phyloP scores from a whole-genome alignment of 2,329 filamentous ascomycete species.

The Fusarium anguioides region DNA sequence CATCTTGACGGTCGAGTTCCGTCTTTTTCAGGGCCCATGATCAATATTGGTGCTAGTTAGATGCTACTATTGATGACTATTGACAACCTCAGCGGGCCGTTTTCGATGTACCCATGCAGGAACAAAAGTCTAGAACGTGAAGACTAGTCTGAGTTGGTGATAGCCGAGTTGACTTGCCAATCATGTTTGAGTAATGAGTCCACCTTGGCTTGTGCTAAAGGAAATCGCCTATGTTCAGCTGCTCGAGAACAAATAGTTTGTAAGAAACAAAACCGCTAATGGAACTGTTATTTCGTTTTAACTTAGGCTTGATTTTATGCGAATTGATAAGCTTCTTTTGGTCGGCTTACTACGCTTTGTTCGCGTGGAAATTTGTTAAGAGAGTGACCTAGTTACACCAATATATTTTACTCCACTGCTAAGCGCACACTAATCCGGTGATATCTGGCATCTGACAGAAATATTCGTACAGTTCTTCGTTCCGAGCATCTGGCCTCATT shows the following conservation, averaged over 20 bases:
- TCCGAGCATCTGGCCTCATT: too few relatives aligned
- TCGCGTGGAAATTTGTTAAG: too few relatives aligned
- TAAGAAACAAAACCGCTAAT: accelerated
- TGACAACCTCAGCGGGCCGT: not conserved
- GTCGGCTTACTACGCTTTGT: too few relatives aligned
- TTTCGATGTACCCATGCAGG: not conserved
- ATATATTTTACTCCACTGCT: too few relatives aligned
- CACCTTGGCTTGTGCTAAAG: not conserved
- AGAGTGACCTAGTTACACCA: too few relatives aligned
- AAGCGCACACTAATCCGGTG: too few relatives aligned
- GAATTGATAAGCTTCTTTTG: too few relatives aligned
- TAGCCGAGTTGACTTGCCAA: accelerated
- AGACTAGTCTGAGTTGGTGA: accelerated
- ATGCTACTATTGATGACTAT: not conserved
- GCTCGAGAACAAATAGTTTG: not conserved
- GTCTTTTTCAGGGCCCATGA: not conserved
- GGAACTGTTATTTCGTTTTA: not conserved
- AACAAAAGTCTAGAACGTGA: not conserved
- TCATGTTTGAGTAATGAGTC: accelerated
- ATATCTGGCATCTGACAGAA: too few relatives aligned
- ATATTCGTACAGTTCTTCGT: too few relatives aligned
- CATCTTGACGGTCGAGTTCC: not conserved
- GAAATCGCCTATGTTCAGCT: not conserved
- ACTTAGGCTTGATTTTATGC: too few relatives aligned
- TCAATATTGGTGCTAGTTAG: not conserved